phyloP scores from a whole-genome alignment of 163 green algal species.

The Chlamydomonas reinhardtii region DNA sequence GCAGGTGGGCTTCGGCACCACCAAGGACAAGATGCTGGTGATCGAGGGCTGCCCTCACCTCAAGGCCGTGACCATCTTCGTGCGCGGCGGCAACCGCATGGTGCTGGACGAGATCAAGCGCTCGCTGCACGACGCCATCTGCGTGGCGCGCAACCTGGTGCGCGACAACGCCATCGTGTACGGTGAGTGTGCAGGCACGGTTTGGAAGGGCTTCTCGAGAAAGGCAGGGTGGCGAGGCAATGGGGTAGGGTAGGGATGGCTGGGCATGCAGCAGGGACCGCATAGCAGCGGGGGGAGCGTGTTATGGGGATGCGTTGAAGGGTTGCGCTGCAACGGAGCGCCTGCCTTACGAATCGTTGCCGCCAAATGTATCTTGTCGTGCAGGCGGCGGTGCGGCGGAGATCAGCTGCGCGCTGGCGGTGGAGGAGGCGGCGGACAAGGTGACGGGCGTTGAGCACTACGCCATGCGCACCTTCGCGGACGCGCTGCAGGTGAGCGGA shows the following conservation, averaged over 20 bases:
- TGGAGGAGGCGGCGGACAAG: slow-evolving; percentile 91
- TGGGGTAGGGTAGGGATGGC: no score
- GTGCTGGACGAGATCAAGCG: slow-evolving; percentile 96
- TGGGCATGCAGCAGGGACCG: no score
- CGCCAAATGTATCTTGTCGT: no score
- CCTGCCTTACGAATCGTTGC: no score
- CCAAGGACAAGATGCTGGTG: slow-evolving; percentile 96
- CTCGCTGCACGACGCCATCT: slow-evolving; percentile 97
- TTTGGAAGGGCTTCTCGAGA: no score
- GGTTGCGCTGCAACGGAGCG: no score
- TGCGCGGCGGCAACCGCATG: slow-evolving; percentile 90
- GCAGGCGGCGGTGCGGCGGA: slow-evolving; percentile 90
- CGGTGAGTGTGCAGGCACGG: slow-evolving; percentile 65
- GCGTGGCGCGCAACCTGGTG: slow-evolving; percentile 98
- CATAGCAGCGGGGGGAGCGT: no score
- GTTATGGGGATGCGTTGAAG: no score
- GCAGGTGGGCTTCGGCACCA: slow-evolving; percentile 90
- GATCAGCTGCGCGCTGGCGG: slow-evolving; percentile 91
- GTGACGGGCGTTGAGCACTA: slow-evolving; percentile 93
- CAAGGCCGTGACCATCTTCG: slow-evolving; percentile 97
- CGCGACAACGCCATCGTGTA: slow-evolving; percentile 98
- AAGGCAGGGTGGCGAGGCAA: no score
- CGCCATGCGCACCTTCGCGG: slow-evolving; percentile 89
- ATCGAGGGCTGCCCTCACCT: slow-evolving; percentile 96
- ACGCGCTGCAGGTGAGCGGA: slow-evolving; percentile 71